Evolutionary conservation across 2,329 filamentous ascomycete species (phyloP), one percentile per base, ranked within the genome.

Genomic region (Sporothrix protearum): DNA sequence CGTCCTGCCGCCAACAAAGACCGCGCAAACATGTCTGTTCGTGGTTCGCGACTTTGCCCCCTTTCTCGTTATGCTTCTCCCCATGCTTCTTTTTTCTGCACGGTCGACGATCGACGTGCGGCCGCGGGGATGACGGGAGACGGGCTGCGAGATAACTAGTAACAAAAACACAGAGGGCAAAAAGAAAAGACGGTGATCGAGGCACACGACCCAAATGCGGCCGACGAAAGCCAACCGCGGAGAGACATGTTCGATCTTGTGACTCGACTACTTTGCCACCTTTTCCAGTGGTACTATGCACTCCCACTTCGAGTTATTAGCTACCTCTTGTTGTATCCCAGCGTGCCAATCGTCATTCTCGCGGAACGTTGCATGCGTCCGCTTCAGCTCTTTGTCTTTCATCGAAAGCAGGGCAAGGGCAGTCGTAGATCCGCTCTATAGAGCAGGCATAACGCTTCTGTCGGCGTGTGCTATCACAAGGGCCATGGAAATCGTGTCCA

Each of bases 321-420:
- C 12, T 10, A 33, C 10, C 5, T 39, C 22, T 45, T 45, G 59
- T 64, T 64, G 59, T 28, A 64, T 64, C 59, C 28, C 36, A 64
- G 22, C 19, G 59, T 45, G 49, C 25, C 51, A 25, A 30, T 47
- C 36, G 22, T 57, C 67, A 45, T 55, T 69, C 51, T 57, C 30
- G 51, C 33, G 67, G 25, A 69, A 69, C 67, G 67, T 69, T 69
- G 67, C 67, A 69, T 69, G 67, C 64, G 42, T 66, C 63, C 28
- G 8, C 28, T 51, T 36, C 14, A 16, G 16, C 42, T 33, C 4
- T 28, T 30, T 66, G 28, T 51, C 25, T 66, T 45, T 47, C 2
- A 9, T 39, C 33, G 10, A 33, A 33, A 39, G 55, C 30, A 61
- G 55, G 55, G 55, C 30, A 36, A 36, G 55, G 55, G 19, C 28